Conservation (phyloP, 176 grass and related monocot species). For the Paspalum vaginatum region DNA sequence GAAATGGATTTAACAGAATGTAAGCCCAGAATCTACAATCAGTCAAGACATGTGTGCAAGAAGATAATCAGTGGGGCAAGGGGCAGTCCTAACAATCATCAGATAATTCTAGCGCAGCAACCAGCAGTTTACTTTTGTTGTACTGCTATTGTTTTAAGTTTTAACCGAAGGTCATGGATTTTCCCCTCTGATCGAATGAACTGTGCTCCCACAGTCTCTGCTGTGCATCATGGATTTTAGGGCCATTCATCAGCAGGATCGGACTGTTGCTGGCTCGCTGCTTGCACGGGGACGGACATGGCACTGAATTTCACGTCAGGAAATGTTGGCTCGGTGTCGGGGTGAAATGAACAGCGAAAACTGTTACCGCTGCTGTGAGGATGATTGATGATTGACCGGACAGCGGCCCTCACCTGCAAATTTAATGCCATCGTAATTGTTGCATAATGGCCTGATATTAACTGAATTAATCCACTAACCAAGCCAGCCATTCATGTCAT, state of each 20-base stretch:
- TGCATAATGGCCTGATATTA: conserved; percentile 14
- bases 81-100: neutral
- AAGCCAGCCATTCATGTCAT: neutral
- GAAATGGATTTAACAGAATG: neutral
- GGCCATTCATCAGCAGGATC: neutral
- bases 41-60: too few relatives aligned
- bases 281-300: conserved; percentile 12
- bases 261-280: neutral
- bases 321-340: conserved; percentile 11
- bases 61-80: too few relatives aligned
- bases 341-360: conserved; percentile 22
- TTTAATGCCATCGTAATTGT: conserved; percentile 36
- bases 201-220: conserved; percentile 7
- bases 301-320: conserved; percentile 36
- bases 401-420: conserved; percentile 3
- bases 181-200: neutral
- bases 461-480: neutral
- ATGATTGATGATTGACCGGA: conserved; percentile 25
- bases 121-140: neutral
- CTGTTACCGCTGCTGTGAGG: neutral
- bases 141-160: neutral
- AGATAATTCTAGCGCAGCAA: neutral
- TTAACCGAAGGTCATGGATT: conserved; percentile 22
- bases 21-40: too few relatives aligned
- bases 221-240: conserved; percentile 34